A percentile compares a stretch with the other conserved stretches of the same genome.
Conservation (phyloP, 73 alveolate species). For the Tetrahymena thermophila region DNA sequence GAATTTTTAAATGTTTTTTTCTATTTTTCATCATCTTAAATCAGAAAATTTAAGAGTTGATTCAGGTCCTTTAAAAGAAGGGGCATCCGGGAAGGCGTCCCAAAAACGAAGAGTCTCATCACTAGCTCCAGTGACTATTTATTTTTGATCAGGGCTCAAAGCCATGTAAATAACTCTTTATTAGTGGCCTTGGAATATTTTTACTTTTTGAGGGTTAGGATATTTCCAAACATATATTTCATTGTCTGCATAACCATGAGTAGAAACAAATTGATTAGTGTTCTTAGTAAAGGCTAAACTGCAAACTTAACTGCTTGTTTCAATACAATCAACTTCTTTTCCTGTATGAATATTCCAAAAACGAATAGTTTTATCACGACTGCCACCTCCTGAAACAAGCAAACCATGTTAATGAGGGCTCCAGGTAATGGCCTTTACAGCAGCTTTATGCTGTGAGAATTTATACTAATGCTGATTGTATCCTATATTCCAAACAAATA, state of each 20-base stretch:
- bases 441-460: slow-evolving; percentile 79
- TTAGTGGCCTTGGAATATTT: slow-evolving; percentile 71
- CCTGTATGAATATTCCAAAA: slow-evolving; percentile 77
- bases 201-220: slow-evolving; percentile 44
- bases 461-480: slow-evolving; percentile 47
- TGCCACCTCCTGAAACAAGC: slow-evolving; percentile 90
- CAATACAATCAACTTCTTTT: slow-evolving; percentile 43
- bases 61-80: not conserved
- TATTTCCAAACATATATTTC: slow-evolving; percentile 63
- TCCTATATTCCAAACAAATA: slow-evolving; percentile 76
- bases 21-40: not conserved
- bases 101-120: slow-evolving; percentile 83
- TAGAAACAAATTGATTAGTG: slow-evolving; percentile 64
- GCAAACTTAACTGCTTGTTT: slow-evolving; percentile 77
- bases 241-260: slow-evolving; percentile 73
- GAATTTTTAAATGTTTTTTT: too few relatives aligned
- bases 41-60: not conserved
- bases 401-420: slow-evolving; percentile 78
- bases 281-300: slow-evolving; percentile 76
- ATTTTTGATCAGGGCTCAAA: slow-evolving; percentile 60
- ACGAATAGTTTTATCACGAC: slow-evolving; percentile 66
- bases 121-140: slow-evolving; percentile 69
- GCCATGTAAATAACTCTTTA: slow-evolving; percentile 64
- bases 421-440: slow-evolving; percentile 89
- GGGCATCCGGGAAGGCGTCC: slow-evolving; percentile 53